Evolutionary conservation across 2,329 filamentous ascomycete species (phyloP), one percentile per base, ranked within the genome.

Genomic region (Microsporum canis): DNA sequence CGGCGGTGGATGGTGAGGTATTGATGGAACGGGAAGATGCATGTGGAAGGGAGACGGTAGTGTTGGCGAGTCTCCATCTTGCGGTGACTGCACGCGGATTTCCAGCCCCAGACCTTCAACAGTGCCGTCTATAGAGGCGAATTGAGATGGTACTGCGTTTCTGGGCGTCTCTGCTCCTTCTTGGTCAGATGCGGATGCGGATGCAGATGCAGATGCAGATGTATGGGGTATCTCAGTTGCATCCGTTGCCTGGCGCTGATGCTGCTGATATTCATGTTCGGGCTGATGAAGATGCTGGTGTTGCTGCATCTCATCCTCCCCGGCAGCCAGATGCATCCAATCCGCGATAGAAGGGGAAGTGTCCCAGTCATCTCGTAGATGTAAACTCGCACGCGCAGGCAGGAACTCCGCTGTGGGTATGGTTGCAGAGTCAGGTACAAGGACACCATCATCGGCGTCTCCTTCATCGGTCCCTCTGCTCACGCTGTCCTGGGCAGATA

Each of bases 301-400:
- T 6, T 12, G 39, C 29, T 23, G 43, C 39, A 77, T 76, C 10
- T 51, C 61, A 43, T 68, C 72, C 62, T 76, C 72, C n/a, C 72
- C 71, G 3, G 73, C 73, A 23, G 74, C 76, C 45, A 77, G 66
- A 60, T 76, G 72, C 69, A 79, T 78, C 75, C 77, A 79, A 62
- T 79, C 77, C 57, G 73, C 72, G 45, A 79, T 76, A 2, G 77
- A 80, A 4, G 78, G 77, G 10, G 78, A 80, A 29, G 77, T 77
- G 60, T 76, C 75, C 76, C 76, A 79, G 61, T 79, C 78, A 65
- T 77, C 76, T 38, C 73, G 74, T 34, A 74, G 69, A 56, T 74
- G 71, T 56, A 79, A 67, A 61, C 76, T 79, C 45, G 78, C 74
- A 14, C 73, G 68, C 60, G 77, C 73, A 23, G 70, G 66, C 4